Evolutionary conservation across 768 basidiomycete species (phyloP), one percentile per base, ranked within the genome.

Genomic region (Tylopilus plumbeoviolaceoides): DNA sequence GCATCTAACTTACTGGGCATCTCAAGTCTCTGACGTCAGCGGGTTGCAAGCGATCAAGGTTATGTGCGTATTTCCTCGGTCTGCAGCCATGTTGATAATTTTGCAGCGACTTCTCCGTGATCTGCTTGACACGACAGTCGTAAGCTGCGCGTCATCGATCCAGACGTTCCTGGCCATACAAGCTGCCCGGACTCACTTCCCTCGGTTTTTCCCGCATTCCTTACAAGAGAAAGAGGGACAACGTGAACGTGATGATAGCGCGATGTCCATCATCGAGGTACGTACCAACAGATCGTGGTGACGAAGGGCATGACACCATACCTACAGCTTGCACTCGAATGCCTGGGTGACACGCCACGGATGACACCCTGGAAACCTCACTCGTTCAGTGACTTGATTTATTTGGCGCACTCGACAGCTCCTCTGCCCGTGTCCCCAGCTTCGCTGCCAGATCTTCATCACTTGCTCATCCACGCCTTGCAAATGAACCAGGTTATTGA

Each of bases 401-500:
- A 70, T 43, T 53, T 55, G 27, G 68, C 63, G 30, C 62, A 55
- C 39, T 55, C 54, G 17, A 48, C 58, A 12, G 56, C 59, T 27
- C 55, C 63, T 4, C 47, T 55, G 7, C 44, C 51, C 5, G 30
- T 67, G 27, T 33, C 60, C 14, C 35, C 55, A 6, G 55, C 54
- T 44, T 41, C 48, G 1, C 39, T 59, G n/a, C 48, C 61, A 3
- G 51, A 70, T 27, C 49, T 81, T 27, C 60, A 74, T n/a, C 75
- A 74, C 0, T 56, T 76, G 5, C 56, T 85, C 17, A 54, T 84
- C 23, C 63, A 73, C 14, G 79, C 78, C 2, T 64, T 90, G 20
- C 80, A 83, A 60, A 65, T 75, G 7, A 82, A 81, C 57, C 59
- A 70, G 27, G 72, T 77, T 4, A 63, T 87, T 18, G 85, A 87